Percentiles rank a stretch among this genome's conserved stretches.
These are phyloP conservation scores for Pseudophaeomoniella oleicola DNA, from an alignment of 2,329 filamentous ascomycete species.

Conservation along the genomic window DNA sequence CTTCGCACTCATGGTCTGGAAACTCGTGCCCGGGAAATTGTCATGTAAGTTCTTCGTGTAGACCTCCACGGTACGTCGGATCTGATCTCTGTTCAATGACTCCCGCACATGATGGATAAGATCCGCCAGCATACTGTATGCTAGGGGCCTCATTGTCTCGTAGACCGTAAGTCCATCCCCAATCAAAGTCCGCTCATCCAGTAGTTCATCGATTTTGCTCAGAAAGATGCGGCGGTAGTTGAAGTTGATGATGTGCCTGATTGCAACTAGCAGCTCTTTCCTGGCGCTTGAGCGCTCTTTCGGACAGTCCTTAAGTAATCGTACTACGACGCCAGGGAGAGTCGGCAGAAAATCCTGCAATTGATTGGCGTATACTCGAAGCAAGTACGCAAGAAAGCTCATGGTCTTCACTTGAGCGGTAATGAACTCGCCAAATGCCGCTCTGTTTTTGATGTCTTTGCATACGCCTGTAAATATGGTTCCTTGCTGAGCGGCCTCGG, in stretches of 20 bases:
- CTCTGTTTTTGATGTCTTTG: constrained; percentile 81
- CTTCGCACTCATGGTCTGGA: constrained; percentile 99
- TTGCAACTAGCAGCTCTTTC: constrained; percentile 91
- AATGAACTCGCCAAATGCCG: constrained; percentile 93
- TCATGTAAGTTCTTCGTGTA: constrained; percentile 95
- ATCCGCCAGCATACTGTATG: constrained; percentile 97
- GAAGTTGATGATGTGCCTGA: constrained; percentile 97
- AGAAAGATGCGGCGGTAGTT: constrained; percentile 94
- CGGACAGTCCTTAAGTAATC: constrained; percentile 83
- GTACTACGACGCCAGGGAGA: constrained; percentile 77
- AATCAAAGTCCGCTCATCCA: constrained; percentile 87
- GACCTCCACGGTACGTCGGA: constrained; percentile 87
- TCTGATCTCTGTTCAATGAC: constrained; percentile 75
- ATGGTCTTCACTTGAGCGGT: constrained; percentile 98
- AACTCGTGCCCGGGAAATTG: constrained; percentile 91
- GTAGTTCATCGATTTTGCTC: constrained; percentile 81
- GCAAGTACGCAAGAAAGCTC: constrained; percentile 90
- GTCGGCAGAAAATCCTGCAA: constrained; percentile 75
- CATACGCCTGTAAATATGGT: constrained; percentile 87
- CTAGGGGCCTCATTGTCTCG: constrained; percentile 86
- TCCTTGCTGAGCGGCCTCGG: constrained; percentile 63
- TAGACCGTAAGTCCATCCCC: constrained; percentile 94
- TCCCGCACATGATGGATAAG: constrained; percentile 94
- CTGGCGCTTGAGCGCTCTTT: constrained; percentile 84
- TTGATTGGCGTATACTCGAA: constrained; percentile 76